Base-by-base conservation (phyloP, 805 yeast species). In the Kodamaea neixiangensis region DNA sequence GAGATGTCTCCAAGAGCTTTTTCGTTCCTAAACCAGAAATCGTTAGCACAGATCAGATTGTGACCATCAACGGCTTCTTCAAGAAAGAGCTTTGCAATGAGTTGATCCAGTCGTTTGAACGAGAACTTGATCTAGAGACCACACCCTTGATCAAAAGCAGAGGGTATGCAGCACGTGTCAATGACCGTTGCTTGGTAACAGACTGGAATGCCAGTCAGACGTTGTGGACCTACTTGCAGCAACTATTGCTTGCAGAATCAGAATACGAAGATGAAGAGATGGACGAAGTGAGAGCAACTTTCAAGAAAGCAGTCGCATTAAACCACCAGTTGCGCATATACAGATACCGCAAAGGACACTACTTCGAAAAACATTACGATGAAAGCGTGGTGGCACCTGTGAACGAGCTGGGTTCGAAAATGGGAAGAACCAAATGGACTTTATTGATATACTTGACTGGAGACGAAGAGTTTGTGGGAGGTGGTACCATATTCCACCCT, bases 281-380 rank as follows among this genome's bases (percentile, higher is more conserved):
- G 5, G 58, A 54, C 6, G 49, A 54, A 44, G 53, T 67, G 2
- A 50, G 56, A 13, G 49, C 48, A 0, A 70, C 63, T 9, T 79
- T 81, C 57, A 18, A 46, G 0, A 47, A 47, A 9, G 82, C 82
- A 0, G 61, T 62, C 21, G 83, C 84, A 0, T 69, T 83, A 42
- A 82, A 82, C 52, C 80, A 85, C 1, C 81, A 82, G 49, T 59
- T 83, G 11, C 60, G 89, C 35, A 63, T 82, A 4, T 83, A 83
- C 60, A 57, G 87, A 44, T 83, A 83, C 59, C 57, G 60, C 2
- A 69, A 72, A 53, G 86, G 86, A 0, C 87, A 83, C 52, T 80
- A 75, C 58, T 83, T 83, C 56, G 83, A 79, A 3, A 71, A 76
- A 53, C 88, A 83, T 58, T 82, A 81, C 57, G 89, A 83, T 56